Conservation (phyloP, 768 basidiomycete genomes). For the Rhodotorula diobovata region DNA sequence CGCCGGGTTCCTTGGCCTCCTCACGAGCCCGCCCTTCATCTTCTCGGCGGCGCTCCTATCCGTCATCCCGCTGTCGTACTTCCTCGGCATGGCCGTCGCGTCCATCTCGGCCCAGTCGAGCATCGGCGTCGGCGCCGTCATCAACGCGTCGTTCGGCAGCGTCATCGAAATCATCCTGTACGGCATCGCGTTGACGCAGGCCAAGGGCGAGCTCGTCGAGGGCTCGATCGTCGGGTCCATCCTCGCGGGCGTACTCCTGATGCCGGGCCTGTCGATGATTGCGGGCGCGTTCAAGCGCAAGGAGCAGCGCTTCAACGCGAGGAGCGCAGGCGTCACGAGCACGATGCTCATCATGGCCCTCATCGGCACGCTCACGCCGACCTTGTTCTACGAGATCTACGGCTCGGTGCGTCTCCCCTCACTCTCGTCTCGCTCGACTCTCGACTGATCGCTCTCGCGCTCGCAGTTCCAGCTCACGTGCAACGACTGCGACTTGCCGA, state of each 20-base stretch:
- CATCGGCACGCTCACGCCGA: constrained; percentile 89
- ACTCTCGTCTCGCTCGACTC: neutral
- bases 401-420: constrained; percentile 68
- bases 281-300: constrained; percentile 81
- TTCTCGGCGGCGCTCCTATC: constrained; percentile 79
- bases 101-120: constrained; percentile 97
- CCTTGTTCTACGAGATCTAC: constrained; percentile 95
- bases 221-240: constrained; percentile 93
- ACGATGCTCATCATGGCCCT: constrained; percentile 99
- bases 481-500: constrained; percentile 62
- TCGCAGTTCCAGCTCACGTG: constrained; percentile 79
- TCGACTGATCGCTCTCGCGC: neutral
- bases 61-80: constrained; percentile 95
- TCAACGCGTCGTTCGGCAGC: constrained; percentile 98
- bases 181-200: constrained; percentile 76
- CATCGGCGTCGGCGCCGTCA: constrained; percentile 99
- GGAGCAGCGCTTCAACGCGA: constrained; percentile 98
- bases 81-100: constrained; percentile 99
- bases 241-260: constrained; percentile 88
- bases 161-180: constrained; percentile 96
- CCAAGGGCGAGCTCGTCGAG: constrained; percentile 90
- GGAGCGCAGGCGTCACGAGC: constrained; percentile 95
- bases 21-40: constrained; percentile 71
- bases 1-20: constrained; percentile 55
- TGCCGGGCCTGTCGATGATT: constrained; percentile 96